A percentile compares a stretch with the other conserved stretches of the same genome.
phyloP scores from a whole-genome alignment of 352 stramenopile genomes.

The Phytopythium aichiense region DNA sequence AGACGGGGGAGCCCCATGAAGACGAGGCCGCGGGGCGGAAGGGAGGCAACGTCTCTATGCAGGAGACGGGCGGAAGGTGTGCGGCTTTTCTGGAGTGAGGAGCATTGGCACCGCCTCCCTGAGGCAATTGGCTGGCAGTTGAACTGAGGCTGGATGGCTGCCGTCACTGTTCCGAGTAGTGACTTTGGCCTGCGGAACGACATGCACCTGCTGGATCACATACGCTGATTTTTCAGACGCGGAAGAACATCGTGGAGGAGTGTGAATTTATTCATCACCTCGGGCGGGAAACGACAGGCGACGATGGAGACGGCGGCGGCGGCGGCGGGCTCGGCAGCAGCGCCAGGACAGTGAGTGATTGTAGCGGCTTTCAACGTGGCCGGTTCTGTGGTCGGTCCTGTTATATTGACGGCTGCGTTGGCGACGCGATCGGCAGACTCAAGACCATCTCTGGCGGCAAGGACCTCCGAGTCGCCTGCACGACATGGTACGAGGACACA shows the following conservation, averaged over 20 bases:
- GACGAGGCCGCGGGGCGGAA: background rate
- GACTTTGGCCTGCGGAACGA: background rate
- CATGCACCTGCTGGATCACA: background rate
- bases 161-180: background rate
- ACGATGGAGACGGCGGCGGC: background rate
- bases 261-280: no score
- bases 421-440: slow-evolving; percentile 9
- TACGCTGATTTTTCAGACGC: background rate
- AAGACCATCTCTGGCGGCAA: slow-evolving; percentile 62
- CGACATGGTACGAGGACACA: slow-evolving; percentile 31
- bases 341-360: background rate
- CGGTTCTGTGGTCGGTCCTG: background rate
- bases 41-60: no score
- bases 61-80: background rate
- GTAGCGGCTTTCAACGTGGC: background rate
- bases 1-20: background rate
- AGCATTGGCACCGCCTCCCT: no score
- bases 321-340: background rate
- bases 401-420: background rate
- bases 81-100: background rate
- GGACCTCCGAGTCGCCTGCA: slow-evolving; percentile 46
- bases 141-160: background rate
- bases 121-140: background rate
- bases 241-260: background rate
- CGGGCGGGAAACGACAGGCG: background rate